phyloP scores from a whole-genome alignment of 768 basidiomycete genomes.

The Suillus ampliporus region DNA sequence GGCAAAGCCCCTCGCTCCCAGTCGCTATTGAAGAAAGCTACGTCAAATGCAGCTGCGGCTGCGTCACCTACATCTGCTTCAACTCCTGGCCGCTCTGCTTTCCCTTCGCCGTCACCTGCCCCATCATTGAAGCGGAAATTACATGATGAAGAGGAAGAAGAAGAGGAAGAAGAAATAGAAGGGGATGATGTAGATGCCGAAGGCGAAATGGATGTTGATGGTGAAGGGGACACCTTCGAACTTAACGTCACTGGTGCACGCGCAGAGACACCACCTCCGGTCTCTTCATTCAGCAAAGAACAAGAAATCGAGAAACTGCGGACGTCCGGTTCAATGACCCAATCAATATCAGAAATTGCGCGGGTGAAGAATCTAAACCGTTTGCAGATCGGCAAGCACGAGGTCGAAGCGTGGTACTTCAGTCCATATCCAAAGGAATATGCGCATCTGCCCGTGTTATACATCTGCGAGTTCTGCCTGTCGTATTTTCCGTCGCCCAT shows the following conservation, averaged over 20 bases:
- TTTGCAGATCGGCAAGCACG: conserved; percentile 93
- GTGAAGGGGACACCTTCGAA: conserved; percentile 74
- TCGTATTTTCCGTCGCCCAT: conserved; percentile 89
- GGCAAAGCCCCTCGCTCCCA: conserved; percentile 66
- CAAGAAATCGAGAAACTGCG: conserved; percentile 99
- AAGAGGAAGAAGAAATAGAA: conserved; percentile 63
- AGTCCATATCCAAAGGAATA: conserved; percentile 99
- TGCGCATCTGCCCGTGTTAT: conserved; percentile 92
- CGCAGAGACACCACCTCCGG: conserved; percentile 55
- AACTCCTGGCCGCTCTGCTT: conserved; percentile 41
- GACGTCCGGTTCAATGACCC: conserved; percentile 98
- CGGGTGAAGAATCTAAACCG: conserved; percentile 98
- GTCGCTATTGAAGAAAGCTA: conserved; percentile 71
- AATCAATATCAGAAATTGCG: conserved; percentile 96
- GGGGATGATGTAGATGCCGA: conserved; percentile 49
- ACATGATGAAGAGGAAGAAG: conserved; percentile 66
- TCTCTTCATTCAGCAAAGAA: conserved; percentile 87
- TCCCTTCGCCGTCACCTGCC: conserved; percentile 61
- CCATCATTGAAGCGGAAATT: conserved; percentile 72
- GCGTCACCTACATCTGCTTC: conserved; percentile 66
- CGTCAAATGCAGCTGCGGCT: conserved; percentile 68
- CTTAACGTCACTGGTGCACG: conserved; percentile 54
- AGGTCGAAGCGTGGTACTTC: conserved; percentile 99
- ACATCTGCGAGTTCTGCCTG: conserved; percentile 98
- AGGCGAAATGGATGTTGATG: conserved; percentile 71